Evolutionary conservation across 208 protist species (phyloP), one percentile per base, ranked within the genome.

Genomic region (Novymonas esmeraldas): DNA sequence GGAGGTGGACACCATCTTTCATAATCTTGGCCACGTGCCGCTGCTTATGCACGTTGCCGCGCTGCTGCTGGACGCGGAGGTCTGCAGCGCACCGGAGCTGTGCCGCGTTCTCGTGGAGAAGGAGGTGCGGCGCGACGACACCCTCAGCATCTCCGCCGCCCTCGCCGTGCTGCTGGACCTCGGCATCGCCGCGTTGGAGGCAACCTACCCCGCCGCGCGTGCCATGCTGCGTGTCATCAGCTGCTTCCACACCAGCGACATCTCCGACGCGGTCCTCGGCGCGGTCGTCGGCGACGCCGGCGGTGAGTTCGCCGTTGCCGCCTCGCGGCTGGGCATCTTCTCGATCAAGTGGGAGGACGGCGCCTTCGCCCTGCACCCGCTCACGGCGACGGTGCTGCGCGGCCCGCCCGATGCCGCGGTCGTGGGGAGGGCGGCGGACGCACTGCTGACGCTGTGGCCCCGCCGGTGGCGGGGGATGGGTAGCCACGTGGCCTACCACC

Each of bases 401-500:
- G 54, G 26, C 0, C 38, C 48, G 5, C 28, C 51, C 13, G 50
- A 54, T 16, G 24, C 33, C n/a, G 31, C 22, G 3, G 36, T 57
- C 7, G 51, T 93, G 46, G 36, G 33, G 24, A 54, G 44, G 18
- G 68, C 81, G 10, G 72, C 85, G 5, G 65, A 67, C 9, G 67
- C 63, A 1, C 60, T 96, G 16, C 42, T 70, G 7, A 45, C 55
- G 4, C 42, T 93, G 59, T 96, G 88, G 87, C 91, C 91, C 58
- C 87, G 85, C 33, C 81, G 87, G 6, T 92, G 84, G 86, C 84
- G 89, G 36, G 79, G 85, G 3, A 77, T 79, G 61, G 83, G 82
- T 3, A 86, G 75, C 60, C 72, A 76, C 36, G 24, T 82, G 2
- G 84, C 78, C 24, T 82, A 81, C 60, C 78, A 84, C 45, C 60